Percentiles rank a stretch among this genome's conserved stretches.
phyloP scores from a whole-genome alignment of 192 early-diverging fungal genomes.

The Backusella parvicylindrica region DNA sequence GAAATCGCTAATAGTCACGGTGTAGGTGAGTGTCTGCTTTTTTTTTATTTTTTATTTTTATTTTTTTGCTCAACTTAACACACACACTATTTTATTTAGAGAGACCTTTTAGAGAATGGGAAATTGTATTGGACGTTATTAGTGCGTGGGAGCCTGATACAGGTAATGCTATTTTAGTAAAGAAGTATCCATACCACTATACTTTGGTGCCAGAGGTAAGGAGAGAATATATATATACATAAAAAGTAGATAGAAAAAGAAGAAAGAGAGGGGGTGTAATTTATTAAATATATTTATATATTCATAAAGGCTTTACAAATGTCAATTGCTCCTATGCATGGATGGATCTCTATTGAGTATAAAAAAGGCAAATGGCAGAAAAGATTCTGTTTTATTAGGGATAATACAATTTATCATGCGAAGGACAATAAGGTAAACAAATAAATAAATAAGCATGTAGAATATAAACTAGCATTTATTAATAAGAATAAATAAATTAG shows the following conservation, averaged over 20 bases:
- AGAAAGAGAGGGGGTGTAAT: not conserved
- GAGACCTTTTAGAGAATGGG: slow-evolving; percentile 88
- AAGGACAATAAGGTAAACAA: slow-evolving; percentile 61
- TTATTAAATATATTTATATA: not conserved
- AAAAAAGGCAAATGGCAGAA: slow-evolving; percentile 87
- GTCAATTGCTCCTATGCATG: slow-evolving; percentile 37
- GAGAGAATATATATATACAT: not conserved
- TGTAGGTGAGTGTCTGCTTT: slow-evolving; percentile 43
- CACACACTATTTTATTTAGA: slow-evolving; percentile 43
- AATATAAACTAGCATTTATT: slow-evolving; percentile 1
- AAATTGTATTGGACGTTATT: slow-evolving; percentile 77
- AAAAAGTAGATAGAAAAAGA: slow-evolving; percentile 11
- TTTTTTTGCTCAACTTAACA: not conserved
- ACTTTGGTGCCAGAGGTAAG: slow-evolving; percentile 56
- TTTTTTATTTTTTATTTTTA: not conserved
- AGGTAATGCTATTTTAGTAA: slow-evolving; percentile 74
- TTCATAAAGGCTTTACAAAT: slow-evolving; percentile 16
- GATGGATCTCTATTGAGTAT: slow-evolving; percentile 65
- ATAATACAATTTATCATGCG: slow-evolving; percentile 62
- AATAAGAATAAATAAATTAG: not conserved
- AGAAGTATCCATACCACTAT: slow-evolving; percentile 60
- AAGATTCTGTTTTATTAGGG: slow-evolving; percentile 64
- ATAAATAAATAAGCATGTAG: slow-evolving; percentile 26
- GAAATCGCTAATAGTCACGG: slow-evolving; percentile 84
- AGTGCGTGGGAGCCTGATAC: slow-evolving; percentile 79